Base-by-base conservation (phyloP, 2,329 filamentous ascomycete genomes). In the Sclerotinia borealis region DNA sequence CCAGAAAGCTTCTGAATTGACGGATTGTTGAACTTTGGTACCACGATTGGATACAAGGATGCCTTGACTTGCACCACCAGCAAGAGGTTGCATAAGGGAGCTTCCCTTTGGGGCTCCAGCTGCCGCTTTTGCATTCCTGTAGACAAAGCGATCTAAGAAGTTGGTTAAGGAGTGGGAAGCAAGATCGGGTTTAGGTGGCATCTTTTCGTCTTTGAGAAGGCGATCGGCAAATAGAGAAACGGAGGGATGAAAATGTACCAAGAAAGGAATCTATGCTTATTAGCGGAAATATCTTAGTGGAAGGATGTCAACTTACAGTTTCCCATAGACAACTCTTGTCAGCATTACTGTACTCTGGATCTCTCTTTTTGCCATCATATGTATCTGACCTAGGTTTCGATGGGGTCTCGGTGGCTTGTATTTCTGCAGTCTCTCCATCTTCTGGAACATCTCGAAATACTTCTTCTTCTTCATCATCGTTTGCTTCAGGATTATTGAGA, bases 91-190 rank as follows among this genome's bases (percentile, higher is more conserved):
- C 95, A 99, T 99, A 76, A 99, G 96, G 31, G 92, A 97, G 34
- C 85, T 83, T 56, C 96, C 96, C 67, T 91, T 90, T 36, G 85
- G 81, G 37, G 80, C 76, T 59, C 85, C 81, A 25, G 77, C 75
- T 19, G 83, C 83, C 4, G 86, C 80, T 80, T 96, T 96, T 66
- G 93, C 87, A 71, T 95, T 96, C 69, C 91, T 89, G 82, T 98
- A 99, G n/a, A 96, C 92, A 76, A 99, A 99, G 70, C 96, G 93
- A 77, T 99, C 95, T 64, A 99, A 82, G 81, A 99, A 99, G 75
- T 96, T 90, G 72, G 95, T 95, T 55, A 99, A 83, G 1, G 91
- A 95, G 75, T 98, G 93, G 64, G 92, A 88, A 19, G 90, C 88
- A 59, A 97, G 82, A 71, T 99, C 95, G 0, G 95, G 93, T 76